Base-by-base conservation (phyloP, 768 basidiomycete genomes). In the Leccinum truebloodii region DNA sequence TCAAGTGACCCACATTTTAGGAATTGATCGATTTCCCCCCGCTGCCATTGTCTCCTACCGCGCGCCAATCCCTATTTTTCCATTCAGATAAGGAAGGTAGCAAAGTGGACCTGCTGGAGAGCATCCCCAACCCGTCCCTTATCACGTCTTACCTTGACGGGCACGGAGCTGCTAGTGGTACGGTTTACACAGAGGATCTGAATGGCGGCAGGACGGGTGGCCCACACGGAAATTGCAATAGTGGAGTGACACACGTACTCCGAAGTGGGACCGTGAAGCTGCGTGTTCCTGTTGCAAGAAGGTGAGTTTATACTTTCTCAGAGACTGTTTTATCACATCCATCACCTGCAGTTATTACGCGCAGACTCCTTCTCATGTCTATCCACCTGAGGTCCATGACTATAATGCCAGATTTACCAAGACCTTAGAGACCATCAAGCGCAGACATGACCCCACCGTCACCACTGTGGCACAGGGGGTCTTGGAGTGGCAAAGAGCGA, bases 391-490 rank as follows among this genome's bases (percentile, higher is more conserved):
- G 69, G 86, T 99, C 0, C 88, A 88, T 65, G 94, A 96, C 65
- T 97, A 94, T 79, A 98, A 98, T 75, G 84, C 86, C 26, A 81
- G 86, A 8, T 98, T 99, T 78, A 99, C 97, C 5, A 88, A 88
- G 65, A 75, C 86, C 37, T 81, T 98, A 9, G 89, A 95, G 51
- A 78, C 85, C 24, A 95, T 99, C 81, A 99, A 99, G 79, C 85
- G 82, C 59, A 82, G 97, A 12, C 97, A 99, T 75, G 96, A 98
- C 70, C 96, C 96, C 0, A 98, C 97, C 0, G 97, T 98, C 8
- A 95, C 96, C 6, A 97, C 95, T 8, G 92, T 98, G 59, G 94
- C 93, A 0, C 95, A 96, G 75, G 96, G 96, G 52, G 91, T 99
- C 4, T 79, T 98, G 60, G 96, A 99, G 72, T 98, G 95, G 95